A percentile compares a stretch with the other conserved stretches of the same genome.
Conservation (phyloP, 2,329 filamentous ascomycete species). For the Balansia obtecta region DNA sequence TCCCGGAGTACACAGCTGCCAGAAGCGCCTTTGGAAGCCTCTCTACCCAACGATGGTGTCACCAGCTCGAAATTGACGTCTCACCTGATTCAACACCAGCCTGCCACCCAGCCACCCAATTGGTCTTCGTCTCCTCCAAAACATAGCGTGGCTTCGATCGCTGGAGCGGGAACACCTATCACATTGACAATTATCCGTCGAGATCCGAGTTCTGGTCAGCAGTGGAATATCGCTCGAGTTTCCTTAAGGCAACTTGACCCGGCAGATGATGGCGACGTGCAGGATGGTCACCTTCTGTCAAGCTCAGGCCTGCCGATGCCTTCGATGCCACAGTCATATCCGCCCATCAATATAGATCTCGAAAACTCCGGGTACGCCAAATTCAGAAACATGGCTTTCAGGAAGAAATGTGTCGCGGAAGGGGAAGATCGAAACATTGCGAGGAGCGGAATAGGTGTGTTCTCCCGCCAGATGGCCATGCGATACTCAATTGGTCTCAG, state of each 20-base stretch:
- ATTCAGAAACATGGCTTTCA: slow-evolving; percentile 37
- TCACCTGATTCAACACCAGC: neutral
- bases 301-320: neutral
- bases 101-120: slow-evolving; percentile 2
- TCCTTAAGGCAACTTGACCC: slow-evolving; percentile 37
- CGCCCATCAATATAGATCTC: slow-evolving; percentile 38
- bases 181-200: slow-evolving; percentile 58
- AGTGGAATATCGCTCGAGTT: slow-evolving; percentile 66
- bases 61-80: neutral
- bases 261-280: slow-evolving; percentile 13
- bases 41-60: neutral
- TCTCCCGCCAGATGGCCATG: slow-evolving; percentile 47
- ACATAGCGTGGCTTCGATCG: slow-evolving; percentile 14
- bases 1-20: neutral
- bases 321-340: slow-evolving; percentile 12
- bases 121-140: slow-evolving; percentile 28
- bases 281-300: slow-evolving; percentile 12
- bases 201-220: slow-evolving; percentile 53
- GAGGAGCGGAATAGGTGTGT: slow-evolving; percentile 20
- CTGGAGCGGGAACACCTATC: slow-evolving; percentile 30
- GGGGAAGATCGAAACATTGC: slow-evolving; percentile 1
- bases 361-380: slow-evolving; percentile 46
- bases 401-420: slow-evolving; percentile 20
- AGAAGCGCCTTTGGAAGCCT: neutral
- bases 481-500: slow-evolving; percentile 38